Evolutionary conservation across 2,329 filamentous ascomycete species (phyloP), one percentile per base, ranked within the genome.

Genomic region (Scedosporium aurantiacum): DNA sequence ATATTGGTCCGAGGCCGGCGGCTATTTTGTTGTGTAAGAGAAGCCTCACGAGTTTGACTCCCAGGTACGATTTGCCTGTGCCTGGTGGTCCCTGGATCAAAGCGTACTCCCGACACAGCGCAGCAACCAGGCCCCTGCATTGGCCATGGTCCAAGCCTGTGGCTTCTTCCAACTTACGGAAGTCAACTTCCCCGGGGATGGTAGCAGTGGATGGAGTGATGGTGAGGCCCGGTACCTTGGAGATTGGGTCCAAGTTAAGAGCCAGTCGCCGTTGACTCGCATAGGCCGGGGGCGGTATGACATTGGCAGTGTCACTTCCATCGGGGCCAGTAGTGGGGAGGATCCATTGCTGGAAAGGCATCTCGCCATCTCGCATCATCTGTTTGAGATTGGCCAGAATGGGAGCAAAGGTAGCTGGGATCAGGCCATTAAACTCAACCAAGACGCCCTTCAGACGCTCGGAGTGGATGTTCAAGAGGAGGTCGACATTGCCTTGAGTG

Each of bases 41-140:
- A 0, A 76, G 70, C 60, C 85, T 84, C 0, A 82, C 79, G 0
- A 86, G 74, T 1, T 88, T 72, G 0, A 87, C 83, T 0, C 89
- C 89, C 2, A 90, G 80, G 64, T 89, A 89, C 0, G 87, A 90
- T 65, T 92, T 92, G 0, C 89, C 89, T 0, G 87, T 91, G 0
- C 86, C 85, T 65, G 88, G 89, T 1, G 89, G 89, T 0, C 88
- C 88, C 73, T 90, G 87, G 1, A 91, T 87, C 0, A 87, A 69
- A 56, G 82, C 83, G 2, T 87, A 72, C 37, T 78, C 76, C 0
- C 78, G 74, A 0, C 74, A 77, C 0, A 90, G 70, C 1, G 82
- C 77, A 5, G 76, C 72, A 0, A 85, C 64, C 0, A 88, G 68
- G 0, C 83, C 82, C 2, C 64, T 64, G 4, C 79, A 78, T 61